These are phyloP conservation scores for Babesia ovis DNA, from an alignment of 169 alveolate genomes.

Conservation along the genomic window DNA sequence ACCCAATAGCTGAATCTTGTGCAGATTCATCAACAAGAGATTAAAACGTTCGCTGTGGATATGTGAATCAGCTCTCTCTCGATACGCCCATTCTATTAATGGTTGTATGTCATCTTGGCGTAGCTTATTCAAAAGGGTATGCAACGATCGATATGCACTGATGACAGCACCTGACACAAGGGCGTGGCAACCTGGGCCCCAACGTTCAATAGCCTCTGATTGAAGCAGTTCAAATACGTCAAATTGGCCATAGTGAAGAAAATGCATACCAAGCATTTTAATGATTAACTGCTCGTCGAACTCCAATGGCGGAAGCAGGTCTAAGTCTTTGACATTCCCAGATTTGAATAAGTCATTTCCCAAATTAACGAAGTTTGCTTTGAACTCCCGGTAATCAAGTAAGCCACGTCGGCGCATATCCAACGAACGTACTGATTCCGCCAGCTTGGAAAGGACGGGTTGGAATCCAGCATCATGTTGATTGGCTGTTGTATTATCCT, in stretches of 20 bases:
- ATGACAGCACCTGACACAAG: conserved; percentile 30
- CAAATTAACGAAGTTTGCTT: conserved; percentile 5
- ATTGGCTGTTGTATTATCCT: neutral
- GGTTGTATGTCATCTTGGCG: conserved; percentile 32
- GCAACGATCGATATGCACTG: conserved; percentile 44
- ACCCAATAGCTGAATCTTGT: conserved; percentile 38
- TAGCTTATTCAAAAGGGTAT: conserved; percentile 7
- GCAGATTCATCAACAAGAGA: conserved; percentile 38
- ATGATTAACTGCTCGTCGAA: conserved; percentile 48
- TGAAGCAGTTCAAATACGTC: conserved; percentile 52
- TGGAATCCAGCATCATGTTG: neutral
- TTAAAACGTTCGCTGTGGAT: conserved; percentile 52
- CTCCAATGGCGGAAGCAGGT: conserved; percentile 12
- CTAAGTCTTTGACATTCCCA: neutral
- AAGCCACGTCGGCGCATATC: conserved; percentile 25
- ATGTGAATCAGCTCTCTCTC: conserved; percentile 10
- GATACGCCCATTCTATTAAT: conserved; percentile 48
- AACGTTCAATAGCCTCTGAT: conserved; percentile 29
- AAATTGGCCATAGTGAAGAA: conserved; percentile 50
- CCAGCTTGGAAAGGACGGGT: conserved; percentile 17
- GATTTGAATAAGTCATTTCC: conserved; percentile 27
- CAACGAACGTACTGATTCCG: conserved; percentile 28
- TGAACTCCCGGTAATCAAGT: conserved; percentile 15
- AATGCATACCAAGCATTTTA: conserved; percentile 61
- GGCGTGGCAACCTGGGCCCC: conserved; percentile 42